These are phyloP conservation scores for Holtermannia corniformis DNA, from an alignment of 768 basidiomycete genomes.

Conservation along the genomic window DNA sequence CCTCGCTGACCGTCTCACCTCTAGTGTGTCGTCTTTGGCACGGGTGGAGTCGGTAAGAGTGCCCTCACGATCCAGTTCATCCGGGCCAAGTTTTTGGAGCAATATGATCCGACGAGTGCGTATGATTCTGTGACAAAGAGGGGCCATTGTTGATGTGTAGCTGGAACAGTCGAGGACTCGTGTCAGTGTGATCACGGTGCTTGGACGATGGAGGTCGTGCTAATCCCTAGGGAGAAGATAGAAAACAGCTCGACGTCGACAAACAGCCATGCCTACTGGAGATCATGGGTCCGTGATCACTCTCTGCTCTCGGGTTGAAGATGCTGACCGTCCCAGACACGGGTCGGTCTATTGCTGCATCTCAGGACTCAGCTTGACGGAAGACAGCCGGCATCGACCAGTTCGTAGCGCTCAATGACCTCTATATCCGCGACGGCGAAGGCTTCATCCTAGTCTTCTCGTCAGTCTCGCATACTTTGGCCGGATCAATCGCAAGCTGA, in stretches of 20 bases:
- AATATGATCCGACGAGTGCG: slow-evolving; percentile 32
- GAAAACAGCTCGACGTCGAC: slow-evolving; percentile 21
- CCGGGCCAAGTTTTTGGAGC: slow-evolving; percentile 23
- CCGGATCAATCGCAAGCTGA: background rate
- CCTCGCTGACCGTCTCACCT: too few species aligned
- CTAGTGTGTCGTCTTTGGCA: slow-evolving; percentile 22
- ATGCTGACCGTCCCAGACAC: background rate
- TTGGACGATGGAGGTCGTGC: background rate
- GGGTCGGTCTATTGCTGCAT: background rate
- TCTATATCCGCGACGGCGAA: slow-evolving; percentile 23
- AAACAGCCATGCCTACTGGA: slow-evolving; percentile 17
- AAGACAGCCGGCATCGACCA: slow-evolving; percentile 21
- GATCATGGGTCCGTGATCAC: slow-evolving; percentile 19
- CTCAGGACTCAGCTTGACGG: background rate
- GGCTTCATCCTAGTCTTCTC: slow-evolving; percentile 44
- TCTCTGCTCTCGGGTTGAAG: background rate
- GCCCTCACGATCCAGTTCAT: slow-evolving; percentile 59
- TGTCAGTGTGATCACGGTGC: slow-evolving; percentile 9
- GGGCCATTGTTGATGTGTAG: background rate
- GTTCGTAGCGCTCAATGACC: slow-evolving; percentile 14
- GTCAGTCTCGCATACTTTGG: slow-evolving; percentile 46
- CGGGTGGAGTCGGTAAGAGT: slow-evolving; percentile 78
- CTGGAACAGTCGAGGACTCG: slow-evolving; percentile 21
- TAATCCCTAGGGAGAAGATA: slow-evolving; percentile 7
- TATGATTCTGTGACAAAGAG: background rate